phyloP scores from a whole-genome alignment of 306 rosid species.

The Trichosanthes cucumerina region DNA sequence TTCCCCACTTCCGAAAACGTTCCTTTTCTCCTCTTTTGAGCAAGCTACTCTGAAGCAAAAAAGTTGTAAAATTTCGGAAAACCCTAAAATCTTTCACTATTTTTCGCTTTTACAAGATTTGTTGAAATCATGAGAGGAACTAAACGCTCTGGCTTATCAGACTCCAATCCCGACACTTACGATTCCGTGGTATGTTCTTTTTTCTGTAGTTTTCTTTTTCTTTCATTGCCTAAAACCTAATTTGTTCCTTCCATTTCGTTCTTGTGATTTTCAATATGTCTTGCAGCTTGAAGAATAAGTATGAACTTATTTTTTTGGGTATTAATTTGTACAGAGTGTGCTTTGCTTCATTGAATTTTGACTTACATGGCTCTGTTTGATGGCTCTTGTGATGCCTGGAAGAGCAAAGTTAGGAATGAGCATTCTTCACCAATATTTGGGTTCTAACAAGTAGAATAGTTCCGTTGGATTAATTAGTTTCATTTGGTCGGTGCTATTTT shows the following conservation, averaged over 20 bases:
- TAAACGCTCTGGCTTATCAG: constrained; percentile 59
- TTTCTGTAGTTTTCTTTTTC: not conserved
- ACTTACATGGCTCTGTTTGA: not conserved
- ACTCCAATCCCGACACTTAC: constrained; percentile 36
- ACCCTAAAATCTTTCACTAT: constrained; percentile 17
- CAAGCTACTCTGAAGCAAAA: constrained; percentile 1
- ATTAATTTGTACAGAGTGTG: not conserved
- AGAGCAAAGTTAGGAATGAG: not conserved
- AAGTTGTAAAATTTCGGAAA: not conserved
- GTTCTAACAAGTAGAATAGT: not conserved
- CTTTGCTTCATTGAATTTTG: not conserved
- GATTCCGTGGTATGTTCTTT: constrained; percentile 53
- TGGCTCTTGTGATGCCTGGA: not conserved
- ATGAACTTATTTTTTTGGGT: not conserved
- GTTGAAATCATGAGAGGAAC: constrained; percentile 56
- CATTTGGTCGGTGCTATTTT: not conserved
- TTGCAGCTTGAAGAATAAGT: not conserved
- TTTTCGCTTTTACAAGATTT: not conserved
- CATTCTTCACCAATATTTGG: not conserved
- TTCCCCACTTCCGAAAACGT: not conserved
- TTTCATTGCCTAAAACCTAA: not conserved
- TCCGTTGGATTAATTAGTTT: not conserved
- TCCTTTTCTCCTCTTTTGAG: constrained; percentile 9
- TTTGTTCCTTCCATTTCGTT: not conserved
- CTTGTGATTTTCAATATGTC: not conserved